phyloP scores from a whole-genome alignment of 169 alveolate species.

The Plasmodium blacklocki region DNA sequence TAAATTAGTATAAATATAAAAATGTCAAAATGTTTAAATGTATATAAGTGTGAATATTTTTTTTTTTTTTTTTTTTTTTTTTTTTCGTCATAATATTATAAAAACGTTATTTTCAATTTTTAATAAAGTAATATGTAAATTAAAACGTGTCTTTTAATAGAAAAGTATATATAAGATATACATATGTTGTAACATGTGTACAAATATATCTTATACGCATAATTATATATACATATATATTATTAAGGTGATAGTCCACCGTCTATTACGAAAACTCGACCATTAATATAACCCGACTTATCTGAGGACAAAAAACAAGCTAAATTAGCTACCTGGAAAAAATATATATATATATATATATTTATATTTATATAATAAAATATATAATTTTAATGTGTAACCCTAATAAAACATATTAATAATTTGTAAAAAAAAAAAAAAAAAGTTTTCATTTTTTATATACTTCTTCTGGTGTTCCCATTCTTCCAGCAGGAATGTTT shows the following conservation, averaged over 20 bases:
- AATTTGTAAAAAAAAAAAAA: neutral
- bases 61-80: neutral
- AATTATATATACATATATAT: slow-evolving; percentile 7
- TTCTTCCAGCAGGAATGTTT: slow-evolving; percentile 79
- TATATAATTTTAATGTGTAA: slow-evolving; percentile 9
- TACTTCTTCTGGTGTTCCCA: slow-evolving; percentile 83
- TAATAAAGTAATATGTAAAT: too few species aligned
- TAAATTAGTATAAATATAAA: too few species aligned
- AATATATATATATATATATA: neutral
- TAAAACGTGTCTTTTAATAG: too few species aligned
- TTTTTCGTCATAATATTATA: neutral
- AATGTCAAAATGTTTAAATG: too few species aligned
- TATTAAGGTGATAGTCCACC: slow-evolving; percentile 74
- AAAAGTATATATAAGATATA: neutral
- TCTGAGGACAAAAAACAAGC: slow-evolving; percentile 83
- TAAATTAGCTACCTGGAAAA: slow-evolving; percentile 79
- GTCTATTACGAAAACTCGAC: slow-evolving; percentile 80
- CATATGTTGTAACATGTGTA: neutral
- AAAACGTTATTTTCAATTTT: too few species aligned
- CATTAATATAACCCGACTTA: slow-evolving; percentile 79
- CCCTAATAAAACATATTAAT: too few species aligned
- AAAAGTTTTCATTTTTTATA: neutral
- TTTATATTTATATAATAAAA: neutral
- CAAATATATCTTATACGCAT: neutral
- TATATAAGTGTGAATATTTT: neutral